phyloP scores from a whole-genome alignment of 495 filamentous ascomycete species.

The Penicillium dipodomyicola region DNA sequence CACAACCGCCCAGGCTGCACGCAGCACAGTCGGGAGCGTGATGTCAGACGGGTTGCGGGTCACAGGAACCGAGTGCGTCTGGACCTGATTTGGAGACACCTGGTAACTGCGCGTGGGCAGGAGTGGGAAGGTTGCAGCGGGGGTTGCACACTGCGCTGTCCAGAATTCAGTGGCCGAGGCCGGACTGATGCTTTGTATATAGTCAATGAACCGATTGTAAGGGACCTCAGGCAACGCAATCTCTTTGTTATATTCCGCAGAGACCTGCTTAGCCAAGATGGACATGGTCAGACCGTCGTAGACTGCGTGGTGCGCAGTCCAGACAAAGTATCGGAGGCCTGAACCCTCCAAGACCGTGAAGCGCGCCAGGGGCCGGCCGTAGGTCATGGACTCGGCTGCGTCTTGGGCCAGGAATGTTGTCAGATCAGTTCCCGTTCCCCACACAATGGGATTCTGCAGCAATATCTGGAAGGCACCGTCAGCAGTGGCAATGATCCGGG shows the following conservation, averaged over 20 bases:
- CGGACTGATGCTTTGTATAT: neutral
- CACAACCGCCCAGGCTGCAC: slow-evolving; percentile 38
- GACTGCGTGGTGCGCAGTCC: slow-evolving; percentile 60
- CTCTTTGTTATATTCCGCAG: slow-evolving; percentile 33
- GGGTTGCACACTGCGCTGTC: neutral
- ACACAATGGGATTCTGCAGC: neutral
- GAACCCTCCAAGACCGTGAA: neutral
- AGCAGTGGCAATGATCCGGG: slow-evolving; percentile 33
- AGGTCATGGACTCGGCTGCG: neutral
- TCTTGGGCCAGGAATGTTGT: too few species aligned
- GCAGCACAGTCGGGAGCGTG: slow-evolving; percentile 30
- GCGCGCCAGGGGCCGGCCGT: neutral
- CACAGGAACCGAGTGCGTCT: too few species aligned
- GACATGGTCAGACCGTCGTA: slow-evolving; percentile 58
- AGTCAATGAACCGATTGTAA: slow-evolving; percentile 1
- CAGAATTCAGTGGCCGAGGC: neutral
- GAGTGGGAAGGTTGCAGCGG: too few species aligned
- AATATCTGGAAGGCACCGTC: slow-evolving; percentile 6
- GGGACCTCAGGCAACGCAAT: slow-evolving; percentile 20
- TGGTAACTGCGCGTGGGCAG: too few species aligned
- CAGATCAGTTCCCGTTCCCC: too few species aligned
- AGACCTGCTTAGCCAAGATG: slow-evolving; percentile 43
- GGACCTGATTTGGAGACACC: too few species aligned
- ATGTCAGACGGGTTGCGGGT: too few species aligned
- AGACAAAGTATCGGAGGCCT: slow-evolving; percentile 3